Evolutionary conservation across 1,284 basidiomycete genomes (phyloP), one percentile per base, ranked within the genome.

Genomic region (Cryptococcus maquisensis): DNA sequence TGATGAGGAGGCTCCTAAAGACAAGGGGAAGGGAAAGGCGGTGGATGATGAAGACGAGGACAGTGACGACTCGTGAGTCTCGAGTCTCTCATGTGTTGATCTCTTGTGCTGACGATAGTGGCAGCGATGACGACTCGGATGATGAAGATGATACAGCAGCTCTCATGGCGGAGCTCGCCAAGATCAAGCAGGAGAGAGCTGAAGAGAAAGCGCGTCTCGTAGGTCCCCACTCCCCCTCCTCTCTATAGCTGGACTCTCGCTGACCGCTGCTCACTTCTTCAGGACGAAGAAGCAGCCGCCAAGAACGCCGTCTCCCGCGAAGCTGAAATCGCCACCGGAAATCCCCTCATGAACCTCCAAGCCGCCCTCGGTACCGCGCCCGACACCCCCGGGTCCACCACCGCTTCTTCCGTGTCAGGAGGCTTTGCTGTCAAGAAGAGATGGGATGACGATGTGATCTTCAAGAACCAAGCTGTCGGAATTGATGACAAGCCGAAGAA

Each of bases 371-470:
- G 88, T 3, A 84, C 85, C 51, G 74, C 84, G 38, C 76, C 81
- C 0, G 82, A 83, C 35, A 73, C 90, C 32, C 86, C 84, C 59
- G 58, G 51, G 15, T 88, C 88, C 5, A 86, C 86, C 1, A 84
- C 85, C 0, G 54, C 65, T 1, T 59, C 65, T 1, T 60, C 63
- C 20, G 46, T 48, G 37, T 32, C 28, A 32, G 28, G 28, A 6
- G 62, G 64, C 6, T 96, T 97, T 68, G 83, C 89, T 13, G 91
- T 97, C 58, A 95, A 95, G 79, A 81, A 86, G 64, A 81, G 93
- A 51, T 97, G 93, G 93, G 93, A 97, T 71, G 92, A 96, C 69
- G 90, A 97, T 76, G 79, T 95, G 54, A 93, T 97, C 67, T 97
- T 97, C 83, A 96, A 96, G 79, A 96, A 96, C 73, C 93, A 97